A percentile compares a stretch with the other conserved stretches of the same genome.
Evolutionary conservation across 2,329 filamentous ascomycete species (phyloP).

Genomic region (Stagonosporopsis tanaceti): DNA sequence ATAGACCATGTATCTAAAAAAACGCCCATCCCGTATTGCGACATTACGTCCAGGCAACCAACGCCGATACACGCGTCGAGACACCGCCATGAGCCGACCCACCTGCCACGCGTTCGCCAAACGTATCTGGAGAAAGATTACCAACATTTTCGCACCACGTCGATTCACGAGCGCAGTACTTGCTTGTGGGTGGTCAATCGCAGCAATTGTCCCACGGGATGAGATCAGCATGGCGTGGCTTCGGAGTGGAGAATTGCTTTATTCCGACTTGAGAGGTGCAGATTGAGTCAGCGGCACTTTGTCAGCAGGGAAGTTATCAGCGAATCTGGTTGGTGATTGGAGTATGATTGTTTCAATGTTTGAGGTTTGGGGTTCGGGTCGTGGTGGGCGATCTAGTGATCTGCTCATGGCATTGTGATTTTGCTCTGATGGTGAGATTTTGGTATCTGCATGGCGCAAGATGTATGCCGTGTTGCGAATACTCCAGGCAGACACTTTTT

Average conservation of each 20-base stretch:
- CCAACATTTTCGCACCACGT: background rate
- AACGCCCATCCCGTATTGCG: background rate
- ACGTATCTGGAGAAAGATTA: slow-evolving; percentile 1
- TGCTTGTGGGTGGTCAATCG: slow-evolving; percentile 5
- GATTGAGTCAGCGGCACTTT: slow-evolving; percentile 12
- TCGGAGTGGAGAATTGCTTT: slow-evolving; percentile 3
- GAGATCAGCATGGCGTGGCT: background rate
- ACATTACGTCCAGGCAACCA: background rate
- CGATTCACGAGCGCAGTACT: background rate
- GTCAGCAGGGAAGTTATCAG: background rate
- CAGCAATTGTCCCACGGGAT: background rate
- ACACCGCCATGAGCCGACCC: background rate
- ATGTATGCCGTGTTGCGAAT: background rate
- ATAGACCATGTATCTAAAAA: too few species aligned
- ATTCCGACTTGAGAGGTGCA: slow-evolving; percentile 13
- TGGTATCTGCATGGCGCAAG: background rate
- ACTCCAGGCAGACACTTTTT: background rate
- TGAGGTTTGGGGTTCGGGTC: background rate
- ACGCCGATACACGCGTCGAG: slow-evolving; percentile 1
- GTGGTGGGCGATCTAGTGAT: background rate
- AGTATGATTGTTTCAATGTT: background rate
- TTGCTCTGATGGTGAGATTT: background rate
- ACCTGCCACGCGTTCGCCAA: slow-evolving; percentile 5
- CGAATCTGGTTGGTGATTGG: background rate
- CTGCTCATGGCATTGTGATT: background rate